Conservation (phyloP, 352 stramenopile species). For the Ophiocytium majus region DNA sequence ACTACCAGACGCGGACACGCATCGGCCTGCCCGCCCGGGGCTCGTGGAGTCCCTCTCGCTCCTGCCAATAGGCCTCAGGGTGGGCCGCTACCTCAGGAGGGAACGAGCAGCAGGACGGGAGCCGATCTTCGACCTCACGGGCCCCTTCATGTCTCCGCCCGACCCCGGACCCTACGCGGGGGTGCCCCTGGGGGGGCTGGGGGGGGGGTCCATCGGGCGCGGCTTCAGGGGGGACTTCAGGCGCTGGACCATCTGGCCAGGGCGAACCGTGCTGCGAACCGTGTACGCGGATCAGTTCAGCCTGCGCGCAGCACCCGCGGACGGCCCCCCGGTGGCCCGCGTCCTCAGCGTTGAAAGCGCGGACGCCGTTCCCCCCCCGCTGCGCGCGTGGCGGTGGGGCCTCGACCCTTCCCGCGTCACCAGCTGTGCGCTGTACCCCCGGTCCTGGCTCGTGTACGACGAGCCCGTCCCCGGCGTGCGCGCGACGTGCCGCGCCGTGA, state of each 20-base stretch:
- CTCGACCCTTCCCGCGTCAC: conserved; percentile 30
- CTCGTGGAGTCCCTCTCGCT: conserved; percentile 40
- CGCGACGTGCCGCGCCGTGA: conserved; percentile 49
- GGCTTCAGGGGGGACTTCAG: conserved; percentile 59
- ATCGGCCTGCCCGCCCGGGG: conserved; percentile 18
- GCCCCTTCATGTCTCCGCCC: conserved; percentile 47
- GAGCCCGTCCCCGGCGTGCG: conserved; percentile 45
- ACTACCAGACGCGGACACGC: not conserved
- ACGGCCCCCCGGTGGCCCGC: not conserved
- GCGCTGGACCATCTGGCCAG: conserved; percentile 56
- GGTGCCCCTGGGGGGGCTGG: conserved; percentile 59
- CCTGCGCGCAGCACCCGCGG: conserved; percentile 47
- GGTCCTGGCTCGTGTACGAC: conserved; percentile 57
- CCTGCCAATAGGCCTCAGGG: conserved; percentile 46
- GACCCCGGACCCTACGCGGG: conserved; percentile 57
- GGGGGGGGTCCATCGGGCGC: conserved; percentile 56
- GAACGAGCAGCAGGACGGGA: conserved; percentile 51
- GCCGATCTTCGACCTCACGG: conserved; percentile 60
- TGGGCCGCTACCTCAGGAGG: conserved; percentile 55
- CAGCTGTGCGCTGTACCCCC: conserved; percentile 50
- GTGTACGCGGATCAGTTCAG: conserved; percentile 51
- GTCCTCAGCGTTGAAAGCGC: conserved; percentile 33
- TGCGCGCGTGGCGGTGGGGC: conserved; percentile 54
- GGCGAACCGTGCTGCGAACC: conserved; percentile 49
- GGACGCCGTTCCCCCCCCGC: not conserved